Evolutionary conservation across 2,329 filamentous ascomycete genomes (phyloP).

Genomic region (Pseudogymnoascus sp.): DNA sequence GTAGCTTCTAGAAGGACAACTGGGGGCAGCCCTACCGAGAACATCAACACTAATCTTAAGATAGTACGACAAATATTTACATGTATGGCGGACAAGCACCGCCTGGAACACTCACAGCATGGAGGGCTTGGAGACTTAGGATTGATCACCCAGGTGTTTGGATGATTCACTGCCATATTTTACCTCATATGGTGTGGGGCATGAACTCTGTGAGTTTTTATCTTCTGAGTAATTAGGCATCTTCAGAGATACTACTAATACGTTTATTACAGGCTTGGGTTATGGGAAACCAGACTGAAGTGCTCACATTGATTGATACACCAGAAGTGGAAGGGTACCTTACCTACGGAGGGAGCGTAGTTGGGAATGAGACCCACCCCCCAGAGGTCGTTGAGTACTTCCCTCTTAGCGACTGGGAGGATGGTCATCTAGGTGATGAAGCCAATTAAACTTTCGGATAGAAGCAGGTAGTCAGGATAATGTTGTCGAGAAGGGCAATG

Average conservation of each 20-base stretch:
- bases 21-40: background rate
- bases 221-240: background rate
- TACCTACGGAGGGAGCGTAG: conserved; percentile 26
- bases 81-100: conserved; percentile 29
- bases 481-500: background rate
- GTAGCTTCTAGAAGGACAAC: background rate
- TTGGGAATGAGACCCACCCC: conserved; percentile 25
- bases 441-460: background rate
- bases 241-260: background rate
- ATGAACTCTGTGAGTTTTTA: background rate
- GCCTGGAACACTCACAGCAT: conserved; percentile 25
- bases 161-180: conserved; percentile 43
- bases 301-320: conserved; percentile 19
- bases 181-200: conserved; percentile 37
- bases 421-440: background rate
- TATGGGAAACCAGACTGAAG: conserved; percentile 27
- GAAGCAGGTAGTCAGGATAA: background rate
- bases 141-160: conserved; percentile 40
- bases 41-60: background rate
- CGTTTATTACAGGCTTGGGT: conserved; percentile 24
- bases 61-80: conserved; percentile 37
- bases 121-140: conserved; percentile 42
- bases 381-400: conserved; percentile 19
- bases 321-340: conserved; percentile 28
- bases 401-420: background rate